phyloP scores from a whole-genome alignment of 2,329 filamentous ascomycete genomes.

The Huntiella bhutanensis region DNA sequence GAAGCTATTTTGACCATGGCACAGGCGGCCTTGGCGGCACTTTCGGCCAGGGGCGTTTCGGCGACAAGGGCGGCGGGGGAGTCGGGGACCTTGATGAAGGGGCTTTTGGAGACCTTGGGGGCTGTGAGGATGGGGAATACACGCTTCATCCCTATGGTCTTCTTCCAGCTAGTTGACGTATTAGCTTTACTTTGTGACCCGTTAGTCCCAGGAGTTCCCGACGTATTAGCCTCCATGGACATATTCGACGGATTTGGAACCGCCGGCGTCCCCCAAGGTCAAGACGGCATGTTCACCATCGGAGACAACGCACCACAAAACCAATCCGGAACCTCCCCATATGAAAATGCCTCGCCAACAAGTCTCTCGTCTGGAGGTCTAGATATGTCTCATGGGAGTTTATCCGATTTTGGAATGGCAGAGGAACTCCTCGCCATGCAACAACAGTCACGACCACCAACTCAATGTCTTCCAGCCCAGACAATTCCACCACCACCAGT shows the following conservation, averaged over 20 bases:
- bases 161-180: constrained; percentile 57
- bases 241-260: constrained; percentile 49
- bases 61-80: constrained; percentile 36
- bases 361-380: constrained; percentile 9
- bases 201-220: constrained; percentile 39
- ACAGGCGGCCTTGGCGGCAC: constrained; percentile 21
- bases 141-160: constrained; percentile 57
- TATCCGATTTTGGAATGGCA: constrained; percentile 7
- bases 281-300: constrained; percentile 13
- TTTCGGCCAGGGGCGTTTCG: constrained; percentile 43
- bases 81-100: constrained; percentile 54
- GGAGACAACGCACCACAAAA: constrained; percentile 4
- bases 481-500: no score
- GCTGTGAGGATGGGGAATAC: constrained; percentile 56
- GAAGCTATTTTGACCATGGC: constrained; percentile 51
- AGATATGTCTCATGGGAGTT: constrained; percentile 7
- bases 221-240: constrained; percentile 34
- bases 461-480: no score
- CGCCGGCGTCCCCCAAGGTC: constrained; percentile 38
- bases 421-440: constrained; percentile 8
- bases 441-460: constrained; percentile 3
- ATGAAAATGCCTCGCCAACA: constrained; percentile 8
- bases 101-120: constrained; percentile 48
- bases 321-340: constrained; percentile 8
- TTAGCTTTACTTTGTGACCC: constrained; percentile 43